Conservation (phyloP, 2,329 filamentous ascomycete species). For the Thermothelomyces thermophilus region DNA sequence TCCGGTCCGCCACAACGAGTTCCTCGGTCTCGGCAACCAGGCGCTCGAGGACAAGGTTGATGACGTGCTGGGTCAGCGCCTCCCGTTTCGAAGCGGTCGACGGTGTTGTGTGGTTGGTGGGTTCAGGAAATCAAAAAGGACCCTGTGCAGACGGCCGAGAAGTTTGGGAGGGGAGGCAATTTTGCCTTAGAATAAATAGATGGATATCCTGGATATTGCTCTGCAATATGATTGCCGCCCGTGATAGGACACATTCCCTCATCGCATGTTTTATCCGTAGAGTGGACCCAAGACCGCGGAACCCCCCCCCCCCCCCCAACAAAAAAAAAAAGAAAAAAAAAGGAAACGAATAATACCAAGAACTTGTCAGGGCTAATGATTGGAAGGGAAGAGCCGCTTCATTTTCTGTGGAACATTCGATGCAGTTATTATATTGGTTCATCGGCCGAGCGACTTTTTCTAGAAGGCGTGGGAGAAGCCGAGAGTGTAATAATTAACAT, state of each 20-base stretch:
- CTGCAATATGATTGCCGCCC: background rate
- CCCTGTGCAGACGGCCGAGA: no score
- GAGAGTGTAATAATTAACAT: no score
- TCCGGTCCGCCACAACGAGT: constrained; percentile 22
- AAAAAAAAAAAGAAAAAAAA: no score
- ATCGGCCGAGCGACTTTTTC: background rate
- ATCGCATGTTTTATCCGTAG: background rate
- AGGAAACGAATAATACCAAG: no score
- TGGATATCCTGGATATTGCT: background rate
- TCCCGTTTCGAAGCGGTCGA: no score
- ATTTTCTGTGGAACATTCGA: background rate
- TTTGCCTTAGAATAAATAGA: constrained; percentile 5
- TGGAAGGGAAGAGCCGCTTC: constrained; percentile 1
- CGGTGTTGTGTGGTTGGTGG: no score
- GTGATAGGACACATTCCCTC: background rate
- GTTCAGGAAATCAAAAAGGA: no score
- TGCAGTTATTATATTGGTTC: background rate
- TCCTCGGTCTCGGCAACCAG: constrained; percentile 22
- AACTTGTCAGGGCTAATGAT: no score
- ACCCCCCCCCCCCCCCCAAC: no score
- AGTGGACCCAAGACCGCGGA: background rate
- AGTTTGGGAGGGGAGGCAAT: background rate
- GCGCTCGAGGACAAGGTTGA: constrained; percentile 24
- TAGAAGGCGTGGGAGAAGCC: background rate
- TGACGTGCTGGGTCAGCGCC: constrained; percentile 14